phyloP scores from a whole-genome alignment of 2,329 filamentous ascomycete species.

The Didymella glomerata region DNA sequence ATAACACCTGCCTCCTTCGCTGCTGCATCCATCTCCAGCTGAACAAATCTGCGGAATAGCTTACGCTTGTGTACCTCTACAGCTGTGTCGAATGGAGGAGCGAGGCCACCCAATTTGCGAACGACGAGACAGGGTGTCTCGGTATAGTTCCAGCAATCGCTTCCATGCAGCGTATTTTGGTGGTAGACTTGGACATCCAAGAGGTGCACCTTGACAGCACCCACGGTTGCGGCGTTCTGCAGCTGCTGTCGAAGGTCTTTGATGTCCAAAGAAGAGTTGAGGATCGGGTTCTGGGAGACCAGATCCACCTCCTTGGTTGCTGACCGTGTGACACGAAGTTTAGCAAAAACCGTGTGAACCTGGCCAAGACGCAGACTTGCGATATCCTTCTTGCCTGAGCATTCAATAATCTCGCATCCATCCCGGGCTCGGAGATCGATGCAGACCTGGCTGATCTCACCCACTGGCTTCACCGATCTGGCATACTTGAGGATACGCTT shows the following conservation, averaged over 20 bases:
- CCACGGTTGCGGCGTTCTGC: conserved; percentile 24
- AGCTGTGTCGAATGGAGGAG: conserved; percentile 26
- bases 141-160: conserved; percentile 36
- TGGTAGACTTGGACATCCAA: conserved; percentile 38
- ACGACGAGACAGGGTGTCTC: conserved; percentile 35
- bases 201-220: conserved; percentile 36
- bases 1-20: conserved; percentile 21
- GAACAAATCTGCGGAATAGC: conserved; percentile 30
- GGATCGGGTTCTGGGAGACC: conserved; percentile 32
- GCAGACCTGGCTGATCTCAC: conserved; percentile 32
- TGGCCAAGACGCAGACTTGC: conserved; percentile 38
- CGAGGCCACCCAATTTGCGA: conserved; percentile 34
- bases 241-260: conserved; percentile 36
- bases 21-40: conserved; percentile 17
- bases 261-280: conserved; percentile 33
- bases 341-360: conserved; percentile 35
- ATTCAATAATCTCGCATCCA: conserved; percentile 40
- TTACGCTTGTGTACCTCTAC: conserved; percentile 38
- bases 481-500: conserved; percentile 40
- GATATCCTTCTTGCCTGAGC: conserved; percentile 29
- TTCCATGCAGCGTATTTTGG: conserved; percentile 31
- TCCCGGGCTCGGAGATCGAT: conserved; percentile 32
- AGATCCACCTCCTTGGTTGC: conserved; percentile 29
- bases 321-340: conserved; percentile 30
- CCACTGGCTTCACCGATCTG: conserved; percentile 33